Base-by-base conservation (phyloP, 2,329 filamentous ascomycete species). In the Didymella segeticola region DNA sequence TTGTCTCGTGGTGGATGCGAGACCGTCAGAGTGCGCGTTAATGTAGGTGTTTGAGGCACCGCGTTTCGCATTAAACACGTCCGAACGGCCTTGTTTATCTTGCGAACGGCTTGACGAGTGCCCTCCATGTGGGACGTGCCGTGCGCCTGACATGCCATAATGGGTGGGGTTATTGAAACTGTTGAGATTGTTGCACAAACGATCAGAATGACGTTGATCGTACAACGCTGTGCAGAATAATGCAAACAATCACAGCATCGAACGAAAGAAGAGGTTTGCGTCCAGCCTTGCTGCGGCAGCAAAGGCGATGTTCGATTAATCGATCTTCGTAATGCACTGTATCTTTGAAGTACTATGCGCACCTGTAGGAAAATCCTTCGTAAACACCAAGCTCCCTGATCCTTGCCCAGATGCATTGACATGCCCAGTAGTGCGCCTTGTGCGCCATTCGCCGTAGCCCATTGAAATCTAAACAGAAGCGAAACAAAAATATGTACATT, bases 401-500 rank as follows among this genome's bases (percentile, higher is more conserved):
- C 41, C 51, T 30, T 39, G 34, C 53, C 38, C 43, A 47, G 33
- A 53, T 56, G 53, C 53, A 42, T 56, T 38, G 43, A 45, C 53
- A 49, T 52, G 47, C 48, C 37, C 47, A 31, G 31, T 34, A 36
- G 33, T 56, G 47, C 43, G 53, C 53, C 53, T 12, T 20, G 53
- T 47, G 42, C 47, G 52, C 53, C 53, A n/a, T 39, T 17, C 38
- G 33, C 41, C 47, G 22, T 52, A 43, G 48, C 43, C 43, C 22
- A 15, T 51, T 33, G 27, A 53, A 49, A 52, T 51, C 52, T 56
- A 23, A 12, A 37, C 43, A 39, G 27, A 34, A 42, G 39, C 25
- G 26, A 48, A 36, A 52, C 54, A 55, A 33, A 45, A 51, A 61
- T 61, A 61, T 62, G 36, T 62, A 59, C 59, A 59, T 53, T 57